Percentiles rank a stretch among this genome's conserved stretches.
These are phyloP conservation scores for Phytophthora vignae DNA, from an alignment of 352 stramenopile species.

Conservation along the genomic window DNA sequence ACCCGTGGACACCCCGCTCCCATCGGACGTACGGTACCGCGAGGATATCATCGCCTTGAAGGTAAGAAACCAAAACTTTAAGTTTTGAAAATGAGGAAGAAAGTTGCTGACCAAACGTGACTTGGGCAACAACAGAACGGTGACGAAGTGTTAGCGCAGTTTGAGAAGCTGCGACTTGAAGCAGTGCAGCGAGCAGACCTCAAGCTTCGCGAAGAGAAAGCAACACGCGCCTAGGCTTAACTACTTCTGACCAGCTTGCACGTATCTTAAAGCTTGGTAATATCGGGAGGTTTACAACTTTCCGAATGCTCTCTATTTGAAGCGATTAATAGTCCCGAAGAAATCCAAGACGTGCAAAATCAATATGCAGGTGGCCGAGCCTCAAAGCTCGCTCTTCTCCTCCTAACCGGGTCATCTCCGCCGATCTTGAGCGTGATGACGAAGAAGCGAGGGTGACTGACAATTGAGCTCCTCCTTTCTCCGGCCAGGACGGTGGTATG, in stretches of 20 bases:
- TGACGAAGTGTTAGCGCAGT: slow-evolving; percentile 64
- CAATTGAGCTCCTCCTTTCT: slow-evolving; percentile 5
- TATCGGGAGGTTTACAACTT: slow-evolving; percentile 3
- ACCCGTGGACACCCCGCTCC: slow-evolving; percentile 50
- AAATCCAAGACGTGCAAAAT: slow-evolving; percentile 28
- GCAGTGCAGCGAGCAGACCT: slow-evolving; percentile 71
- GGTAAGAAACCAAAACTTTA: slow-evolving; percentile 17
- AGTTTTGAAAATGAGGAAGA: neutral
- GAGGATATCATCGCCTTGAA: slow-evolving; percentile 73
- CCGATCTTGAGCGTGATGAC: neutral
- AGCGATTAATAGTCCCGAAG: slow-evolving; percentile 32
- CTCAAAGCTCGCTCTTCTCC: slow-evolving; percentile 6
- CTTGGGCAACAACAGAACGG: slow-evolving; percentile 44
- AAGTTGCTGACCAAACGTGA: no score
- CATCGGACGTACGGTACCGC: slow-evolving; percentile 69
- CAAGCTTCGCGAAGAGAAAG: slow-evolving; percentile 42
- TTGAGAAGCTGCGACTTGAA: slow-evolving; percentile 75
- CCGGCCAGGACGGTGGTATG: slow-evolving; percentile 4
- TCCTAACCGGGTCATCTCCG: slow-evolving; percentile 14
- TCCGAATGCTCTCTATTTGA: slow-evolving; percentile 42
- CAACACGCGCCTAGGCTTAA: slow-evolving; percentile 9
- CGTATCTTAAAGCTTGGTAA: neutral
- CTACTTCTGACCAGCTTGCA: neutral
- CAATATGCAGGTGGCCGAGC: slow-evolving; percentile 29
- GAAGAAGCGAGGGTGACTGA: neutral